Base-by-base conservation (phyloP, 192 early-diverging fungal genomes). In the Coemansia sp. region DNA sequence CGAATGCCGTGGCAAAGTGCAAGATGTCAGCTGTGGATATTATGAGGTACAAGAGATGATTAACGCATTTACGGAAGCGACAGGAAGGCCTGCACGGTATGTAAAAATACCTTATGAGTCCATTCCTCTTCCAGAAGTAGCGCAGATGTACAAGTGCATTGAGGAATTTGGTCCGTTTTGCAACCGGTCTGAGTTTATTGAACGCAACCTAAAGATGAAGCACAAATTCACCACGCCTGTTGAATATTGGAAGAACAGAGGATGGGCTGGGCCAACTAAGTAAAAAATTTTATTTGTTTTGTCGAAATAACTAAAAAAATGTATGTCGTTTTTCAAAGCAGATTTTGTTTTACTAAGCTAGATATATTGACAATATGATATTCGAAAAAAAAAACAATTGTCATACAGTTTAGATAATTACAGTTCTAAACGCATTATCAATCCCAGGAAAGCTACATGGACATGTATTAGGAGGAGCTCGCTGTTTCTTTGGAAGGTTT, bases 231-330 rank as follows among this genome's bases (percentile, higher is more conserved):
- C 54, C 14, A 61, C 69, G 19, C 69, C 63, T 1, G 33, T 31
- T 13, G 59, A 57, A 30, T 72, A 66, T 45, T 72, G 63, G 63
- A 65, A 72, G 59, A 55, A 54, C 55, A 37, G 50, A 9, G 50
- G 50, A 15, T 65, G 69, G 69, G 46, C 53, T 88, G 94, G 59
- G 87, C 71, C 58, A 11, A 28, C 47, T 16, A 13, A 58, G 44
- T 58, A 55, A 21, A 42, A 23, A 39, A 9, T 37, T 14, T 11
- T 37, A 11, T 11, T 11, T 8, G 11, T 11, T 11, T 37, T 37
- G 11, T 37, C 36, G n/a, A n/a, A n/a, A n/a, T n/a, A n/a, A n/a
- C n/a, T n/a, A n/a, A n/a, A n/a, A n/a, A n/a, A n/a, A n/a, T n/a
- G n/a, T n/a, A n/a, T n/a, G n/a, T n/a, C n/a, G n/a, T n/a, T n/a